Evolutionary conservation across 2,329 filamentous ascomycete genomes (phyloP).

Genomic region (Colletotrichum phormii): DNA sequence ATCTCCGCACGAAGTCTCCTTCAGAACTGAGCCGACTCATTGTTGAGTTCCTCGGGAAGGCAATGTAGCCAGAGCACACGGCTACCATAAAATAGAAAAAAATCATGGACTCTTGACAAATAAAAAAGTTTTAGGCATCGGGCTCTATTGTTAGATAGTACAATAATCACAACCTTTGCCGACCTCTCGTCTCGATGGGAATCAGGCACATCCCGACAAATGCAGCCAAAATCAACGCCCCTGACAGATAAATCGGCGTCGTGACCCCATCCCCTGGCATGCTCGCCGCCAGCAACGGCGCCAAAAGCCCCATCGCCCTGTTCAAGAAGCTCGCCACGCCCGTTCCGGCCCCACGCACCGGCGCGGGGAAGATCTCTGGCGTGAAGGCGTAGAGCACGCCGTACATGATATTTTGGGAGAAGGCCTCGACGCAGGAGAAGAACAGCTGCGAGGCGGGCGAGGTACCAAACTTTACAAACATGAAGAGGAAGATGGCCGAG

Average conservation of each 20-base stretch:
- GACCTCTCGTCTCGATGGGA: constrained; percentile 72
- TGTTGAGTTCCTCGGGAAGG: no score
- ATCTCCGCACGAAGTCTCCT: no score
- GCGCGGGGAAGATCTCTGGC: constrained; percentile 80
- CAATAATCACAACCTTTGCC: constrained; percentile 61
- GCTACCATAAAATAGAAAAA: neutral
- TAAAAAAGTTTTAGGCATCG: neutral
- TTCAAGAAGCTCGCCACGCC: constrained; percentile 80
- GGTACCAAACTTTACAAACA: constrained; percentile 71
- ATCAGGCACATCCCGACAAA: constrained; percentile 71
- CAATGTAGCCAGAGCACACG: no score
- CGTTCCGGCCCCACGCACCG: constrained; percentile 77
- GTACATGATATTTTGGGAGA: constrained; percentile 83
- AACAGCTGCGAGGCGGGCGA: constrained; percentile 69
- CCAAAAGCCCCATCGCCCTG: constrained; percentile 73
- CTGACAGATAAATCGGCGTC: constrained; percentile 68
- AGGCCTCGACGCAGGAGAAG: constrained; percentile 76
- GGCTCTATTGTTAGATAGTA: neutral
- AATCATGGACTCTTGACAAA: neutral
- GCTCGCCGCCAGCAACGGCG: constrained; percentile 75
- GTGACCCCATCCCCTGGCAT: constrained; percentile 68
- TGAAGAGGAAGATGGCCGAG: constrained; percentile 76
- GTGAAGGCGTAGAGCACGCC: constrained; percentile 82
- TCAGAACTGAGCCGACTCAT: no score
- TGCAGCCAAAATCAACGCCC: constrained; percentile 66